These are phyloP conservation scores for Xylariaceae sp. DNA, from an alignment of 2,329 filamentous ascomycete species.

Conservation along the genomic window DNA sequence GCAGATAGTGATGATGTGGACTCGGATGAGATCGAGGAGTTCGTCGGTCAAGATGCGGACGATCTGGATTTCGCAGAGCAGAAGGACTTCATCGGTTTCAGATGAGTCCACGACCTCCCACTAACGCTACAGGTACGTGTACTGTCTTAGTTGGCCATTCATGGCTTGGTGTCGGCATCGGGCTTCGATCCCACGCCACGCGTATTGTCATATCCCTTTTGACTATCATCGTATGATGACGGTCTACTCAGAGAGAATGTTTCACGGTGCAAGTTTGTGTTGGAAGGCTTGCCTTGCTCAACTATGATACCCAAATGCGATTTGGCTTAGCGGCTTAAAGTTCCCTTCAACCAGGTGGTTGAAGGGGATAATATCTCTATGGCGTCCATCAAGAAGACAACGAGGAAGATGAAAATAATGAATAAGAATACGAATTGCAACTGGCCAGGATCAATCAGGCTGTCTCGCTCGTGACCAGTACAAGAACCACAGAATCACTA, in stretches of 20 bases:
- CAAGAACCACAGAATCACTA: no score
- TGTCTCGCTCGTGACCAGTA: no score
- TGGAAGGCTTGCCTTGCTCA: neutral
- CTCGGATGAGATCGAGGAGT: slow-evolving; percentile 69
- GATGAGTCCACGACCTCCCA: slow-evolving; percentile 21
- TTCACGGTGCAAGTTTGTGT: slow-evolving; percentile 1
- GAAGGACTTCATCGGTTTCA: slow-evolving; percentile 55
- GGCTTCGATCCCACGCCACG: neutral
- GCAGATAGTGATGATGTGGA: slow-evolving; percentile 75
- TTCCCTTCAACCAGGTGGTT: no score
- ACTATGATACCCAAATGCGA: slow-evolving; percentile 4
- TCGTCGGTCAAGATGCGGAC: slow-evolving; percentile 52
- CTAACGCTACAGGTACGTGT: slow-evolving; percentile 17
- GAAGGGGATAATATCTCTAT: no score
- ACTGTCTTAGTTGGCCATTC: no score
- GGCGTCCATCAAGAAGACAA: no score
- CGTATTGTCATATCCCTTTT: neutral
- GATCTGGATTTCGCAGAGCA: slow-evolving; percentile 53
- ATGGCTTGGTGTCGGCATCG: no score
- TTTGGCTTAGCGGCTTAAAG: no score
- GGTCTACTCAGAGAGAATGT: neutral
- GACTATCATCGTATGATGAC: neutral
- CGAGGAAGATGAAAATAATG: no score
- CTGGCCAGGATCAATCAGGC: no score
- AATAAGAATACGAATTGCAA: no score